phyloP scores from a whole-genome alignment of 441 rosid genomes.

The Jatropha podagrica region DNA sequence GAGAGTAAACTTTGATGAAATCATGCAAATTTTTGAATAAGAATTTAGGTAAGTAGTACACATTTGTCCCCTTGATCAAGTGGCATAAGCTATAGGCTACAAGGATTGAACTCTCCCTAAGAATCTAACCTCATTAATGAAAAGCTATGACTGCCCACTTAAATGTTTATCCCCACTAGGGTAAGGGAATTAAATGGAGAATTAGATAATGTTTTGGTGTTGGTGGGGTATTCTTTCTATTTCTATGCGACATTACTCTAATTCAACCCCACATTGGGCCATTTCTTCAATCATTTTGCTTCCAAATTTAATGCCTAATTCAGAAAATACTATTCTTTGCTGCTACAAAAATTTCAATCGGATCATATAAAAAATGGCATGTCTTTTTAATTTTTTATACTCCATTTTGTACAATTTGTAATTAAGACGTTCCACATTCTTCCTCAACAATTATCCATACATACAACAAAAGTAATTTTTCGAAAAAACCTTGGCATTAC shows the following conservation, averaged over 20 bases:
- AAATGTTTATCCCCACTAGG: slow-evolving; percentile 26
- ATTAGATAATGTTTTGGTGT: slow-evolving; percentile 34
- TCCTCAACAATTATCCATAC: too few species aligned
- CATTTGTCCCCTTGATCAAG: background rate
- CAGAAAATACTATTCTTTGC: slow-evolving; percentile 20
- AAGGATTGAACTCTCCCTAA: background rate
- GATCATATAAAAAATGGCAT: too few species aligned
- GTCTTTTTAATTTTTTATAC: too few species aligned
- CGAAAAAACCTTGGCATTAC: too few species aligned
- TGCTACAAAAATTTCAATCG: background rate
- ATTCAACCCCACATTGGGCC: slow-evolving; percentile 40
- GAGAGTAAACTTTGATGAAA: too few species aligned
- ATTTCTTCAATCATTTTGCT: slow-evolving; percentile 34
- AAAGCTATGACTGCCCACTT: slow-evolving; percentile 22
- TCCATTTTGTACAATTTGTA: too few species aligned
- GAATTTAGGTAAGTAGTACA: slow-evolving; percentile 19
- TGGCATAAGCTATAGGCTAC: slow-evolving; percentile 23
- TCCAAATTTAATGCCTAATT: slow-evolving; percentile 38
- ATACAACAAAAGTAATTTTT: too few species aligned
- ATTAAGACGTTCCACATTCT: too few species aligned
- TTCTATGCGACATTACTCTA: slow-evolving; percentile 36
- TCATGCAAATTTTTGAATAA: too few species aligned
- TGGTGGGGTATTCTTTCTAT: slow-evolving; percentile 22
- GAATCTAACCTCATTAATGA: slow-evolving; percentile 19
- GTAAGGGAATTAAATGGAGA: background rate